A percentile compares a stretch with the other conserved stretches of the same genome.
phyloP scores from a whole-genome alignment of 2,329 filamentous ascomycete species.

The Fusarium equiseti region DNA sequence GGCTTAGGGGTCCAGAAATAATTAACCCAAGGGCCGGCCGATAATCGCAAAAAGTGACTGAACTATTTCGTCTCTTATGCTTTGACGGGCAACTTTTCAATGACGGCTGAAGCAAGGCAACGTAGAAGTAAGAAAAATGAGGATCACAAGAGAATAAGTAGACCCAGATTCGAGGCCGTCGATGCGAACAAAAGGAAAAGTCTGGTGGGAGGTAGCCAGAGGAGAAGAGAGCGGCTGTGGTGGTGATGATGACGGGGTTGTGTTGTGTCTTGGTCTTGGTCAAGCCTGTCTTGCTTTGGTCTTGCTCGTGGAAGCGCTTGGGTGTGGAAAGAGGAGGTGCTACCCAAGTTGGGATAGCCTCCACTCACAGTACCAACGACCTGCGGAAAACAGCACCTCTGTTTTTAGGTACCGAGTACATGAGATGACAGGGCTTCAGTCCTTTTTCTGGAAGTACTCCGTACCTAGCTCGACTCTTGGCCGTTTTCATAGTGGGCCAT shows the following conservation, averaged over 20 bases:
- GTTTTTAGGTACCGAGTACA: conserved; percentile 26
- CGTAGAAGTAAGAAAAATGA: conserved; percentile 30
- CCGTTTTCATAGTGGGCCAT: conserved; percentile 32
- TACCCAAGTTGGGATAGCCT: conserved; percentile 38
- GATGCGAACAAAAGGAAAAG: conserved; percentile 24
- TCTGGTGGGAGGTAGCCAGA: conserved; percentile 25
- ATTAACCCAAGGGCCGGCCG: not conserved
- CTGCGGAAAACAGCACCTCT: conserved; percentile 17
- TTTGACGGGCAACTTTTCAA: not conserved
- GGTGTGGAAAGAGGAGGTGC: conserved; percentile 41
- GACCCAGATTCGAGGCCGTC: not conserved
- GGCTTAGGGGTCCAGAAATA: not conserved
- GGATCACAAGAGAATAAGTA: conserved; percentile 28
- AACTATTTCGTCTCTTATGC: not conserved
- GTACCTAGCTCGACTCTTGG: conserved; percentile 27
- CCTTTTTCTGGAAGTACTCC: conserved; percentile 20
- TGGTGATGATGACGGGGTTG: conserved; percentile 39
- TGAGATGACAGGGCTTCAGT: not conserved
- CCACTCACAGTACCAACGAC: conserved; percentile 22
- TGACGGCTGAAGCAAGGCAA: conserved; percentile 28
- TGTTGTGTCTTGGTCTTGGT: conserved; percentile 36
- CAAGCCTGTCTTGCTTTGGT: conserved; percentile 16
- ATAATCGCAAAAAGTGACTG: not conserved
- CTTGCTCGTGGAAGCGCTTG: conserved; percentile 37
- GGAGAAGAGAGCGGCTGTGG: conserved; percentile 28